A percentile compares a stretch with the other conserved stretches of the same genome.
Evolutionary conservation across 176 grass and related monocot species (phyloP).

Genomic region (Poa pratensis): DNA sequence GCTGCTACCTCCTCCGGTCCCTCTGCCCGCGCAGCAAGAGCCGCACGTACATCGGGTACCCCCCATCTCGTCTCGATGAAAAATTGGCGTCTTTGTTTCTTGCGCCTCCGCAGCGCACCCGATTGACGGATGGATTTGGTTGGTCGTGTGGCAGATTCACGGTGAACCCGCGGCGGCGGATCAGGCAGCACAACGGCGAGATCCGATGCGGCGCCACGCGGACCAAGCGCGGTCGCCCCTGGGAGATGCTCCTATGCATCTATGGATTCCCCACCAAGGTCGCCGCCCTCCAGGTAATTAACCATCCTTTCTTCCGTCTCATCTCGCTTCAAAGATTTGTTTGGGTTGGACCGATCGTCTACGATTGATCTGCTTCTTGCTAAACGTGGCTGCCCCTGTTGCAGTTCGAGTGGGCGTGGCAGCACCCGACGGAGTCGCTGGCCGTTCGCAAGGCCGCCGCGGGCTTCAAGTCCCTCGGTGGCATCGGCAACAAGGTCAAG

Average conservation of each 20-base stretch:
- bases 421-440: constrained; percentile 79
- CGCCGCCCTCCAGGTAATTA: constrained; percentile 75
- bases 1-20: constrained; percentile 89
- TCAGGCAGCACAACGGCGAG: constrained; percentile 96
- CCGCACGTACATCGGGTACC: constrained; percentile 82
- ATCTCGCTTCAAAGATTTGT: not conserved
- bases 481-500: constrained; percentile 85
- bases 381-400: not conserved
- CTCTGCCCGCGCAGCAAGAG: constrained; percentile 73
- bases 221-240: constrained; percentile 76
- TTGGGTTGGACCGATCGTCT: not conserved
- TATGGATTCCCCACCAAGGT: constrained; percentile 87
- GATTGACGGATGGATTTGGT: not conserved
- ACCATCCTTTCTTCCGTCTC: too few relatives aligned
- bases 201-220: constrained; percentile 69
- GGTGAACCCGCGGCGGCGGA: constrained; percentile 81
- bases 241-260: constrained; percentile 99
- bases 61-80: not conserved
- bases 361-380: not conserved
- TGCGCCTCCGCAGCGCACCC: not conserved
- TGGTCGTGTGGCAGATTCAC: constrained; percentile 62
- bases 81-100: constrained; percentile 5
- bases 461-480: constrained; percentile 80
- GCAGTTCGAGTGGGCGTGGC: constrained; percentile 99
- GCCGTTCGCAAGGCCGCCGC: constrained; percentile 85